Conservation (phyloP, 176 grass and related monocot species). For the Phoenix roebelenii region DNA sequence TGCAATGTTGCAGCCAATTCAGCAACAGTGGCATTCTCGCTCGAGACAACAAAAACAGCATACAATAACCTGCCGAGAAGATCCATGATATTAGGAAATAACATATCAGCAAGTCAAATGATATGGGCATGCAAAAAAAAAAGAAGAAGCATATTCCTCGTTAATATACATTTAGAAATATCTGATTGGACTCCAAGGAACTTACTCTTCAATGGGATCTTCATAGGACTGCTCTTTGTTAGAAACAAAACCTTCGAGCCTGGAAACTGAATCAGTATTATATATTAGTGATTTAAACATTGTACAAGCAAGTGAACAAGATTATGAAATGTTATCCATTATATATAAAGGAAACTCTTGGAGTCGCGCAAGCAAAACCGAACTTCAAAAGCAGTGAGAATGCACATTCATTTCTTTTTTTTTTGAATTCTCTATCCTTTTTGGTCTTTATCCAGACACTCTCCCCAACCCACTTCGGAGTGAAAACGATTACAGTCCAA, state of each 20-base stretch:
- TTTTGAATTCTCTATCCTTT: too few species aligned
- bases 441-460: too few species aligned
- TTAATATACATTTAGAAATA: background rate
- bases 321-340: too few species aligned
- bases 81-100: constrained; percentile 24
- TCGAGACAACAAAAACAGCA: constrained; percentile 96
- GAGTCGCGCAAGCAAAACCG: too few species aligned
- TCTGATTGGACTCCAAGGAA: constrained; percentile 4
- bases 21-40: constrained; percentile 91
- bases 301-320: background rate
- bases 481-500: too few species aligned
- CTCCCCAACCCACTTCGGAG: too few species aligned
- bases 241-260: constrained; percentile 93
- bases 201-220: constrained; percentile 99
- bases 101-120: too few species aligned
- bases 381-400: too few species aligned
- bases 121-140: background rate
- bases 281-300: constrained; percentile 18
- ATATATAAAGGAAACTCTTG: too few species aligned
- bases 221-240: constrained; percentile 97
- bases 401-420: too few species aligned
- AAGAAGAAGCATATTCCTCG: background rate
- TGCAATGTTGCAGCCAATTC: constrained; percentile 91
- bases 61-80: constrained; percentile 60
- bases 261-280: constrained; percentile 70